A percentile compares a stretch with the other conserved stretches of the same genome.
Conservation (phyloP, 495 filamentous ascomycete genomes). For the Endocarpon pusillum region DNA sequence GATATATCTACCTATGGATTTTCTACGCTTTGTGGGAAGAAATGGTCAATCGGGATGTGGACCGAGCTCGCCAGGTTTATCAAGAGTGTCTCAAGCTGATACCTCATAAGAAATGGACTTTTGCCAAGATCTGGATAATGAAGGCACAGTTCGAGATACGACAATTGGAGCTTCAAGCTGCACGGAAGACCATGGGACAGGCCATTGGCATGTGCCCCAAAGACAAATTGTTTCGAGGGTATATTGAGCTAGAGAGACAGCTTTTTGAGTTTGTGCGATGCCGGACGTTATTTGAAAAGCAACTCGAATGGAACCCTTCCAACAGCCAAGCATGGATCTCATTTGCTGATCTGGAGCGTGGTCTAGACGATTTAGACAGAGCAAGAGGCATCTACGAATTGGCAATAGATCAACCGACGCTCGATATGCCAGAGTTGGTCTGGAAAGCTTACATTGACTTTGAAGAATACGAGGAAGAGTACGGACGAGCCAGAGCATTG, state of each 20-base stretch:
- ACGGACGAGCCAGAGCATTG: slow-evolving; percentile 58
- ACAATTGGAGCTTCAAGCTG: slow-evolving; percentile 59
- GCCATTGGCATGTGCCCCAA: slow-evolving; percentile 93
- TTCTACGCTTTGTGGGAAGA: slow-evolving; percentile 97
- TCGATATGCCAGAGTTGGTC: slow-evolving; percentile 96
- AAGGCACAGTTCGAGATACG: slow-evolving; percentile 88
- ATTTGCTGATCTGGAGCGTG: slow-evolving; percentile 81
- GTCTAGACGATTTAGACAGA: slow-evolving; percentile 73
- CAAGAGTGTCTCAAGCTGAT: slow-evolving; percentile 71
- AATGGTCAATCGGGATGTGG: slow-evolving; percentile 58
- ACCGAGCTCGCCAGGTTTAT: slow-evolving; percentile 80
- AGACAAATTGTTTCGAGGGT: slow-evolving; percentile 84
- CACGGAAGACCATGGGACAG: slow-evolving; percentile 73
- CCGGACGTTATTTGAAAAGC: slow-evolving; percentile 82
- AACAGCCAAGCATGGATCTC: slow-evolving; percentile 91
- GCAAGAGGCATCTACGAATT: slow-evolving; percentile 86
- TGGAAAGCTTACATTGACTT: slow-evolving; percentile 99
- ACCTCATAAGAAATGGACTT: slow-evolving; percentile 94
- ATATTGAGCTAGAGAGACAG: slow-evolving; percentile 79
- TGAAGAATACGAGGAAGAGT: slow-evolving; percentile 85
- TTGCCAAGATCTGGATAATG: slow-evolving; percentile 88
- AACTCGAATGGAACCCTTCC: slow-evolving; percentile 73
- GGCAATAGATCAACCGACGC: slow-evolving; percentile 57
- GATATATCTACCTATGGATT: slow-evolving; percentile 95
- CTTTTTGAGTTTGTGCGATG: slow-evolving; percentile 85